Percentiles rank a stretch among this genome's conserved stretches.
Conservation (phyloP, 805 yeast genomes). For the Sugiyamaella boreocaroliniensis region DNA sequence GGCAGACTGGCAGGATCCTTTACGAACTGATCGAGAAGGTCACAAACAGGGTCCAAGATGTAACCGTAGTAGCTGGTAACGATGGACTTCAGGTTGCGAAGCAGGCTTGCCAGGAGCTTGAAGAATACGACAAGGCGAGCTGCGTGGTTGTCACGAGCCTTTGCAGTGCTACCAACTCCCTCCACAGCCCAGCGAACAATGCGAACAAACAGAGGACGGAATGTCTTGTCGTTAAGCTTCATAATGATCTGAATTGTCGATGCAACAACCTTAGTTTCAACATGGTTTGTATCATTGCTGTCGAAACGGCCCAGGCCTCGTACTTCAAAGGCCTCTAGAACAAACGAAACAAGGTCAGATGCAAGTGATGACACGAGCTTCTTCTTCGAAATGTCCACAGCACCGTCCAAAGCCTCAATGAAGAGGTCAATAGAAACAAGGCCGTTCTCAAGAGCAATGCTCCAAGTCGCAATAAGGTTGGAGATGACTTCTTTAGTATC, state of each 20-base stretch:
- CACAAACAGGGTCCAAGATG: constrained; percentile 64
- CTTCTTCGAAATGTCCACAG: constrained; percentile 63
- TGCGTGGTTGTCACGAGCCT: constrained; percentile 33
- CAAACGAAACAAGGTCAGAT: constrained; percentile 57
- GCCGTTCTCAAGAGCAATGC: constrained; percentile 26
- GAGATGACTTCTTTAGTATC: constrained; percentile 58
- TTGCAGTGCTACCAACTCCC: constrained; percentile 56
- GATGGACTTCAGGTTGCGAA: constrained; percentile 77
- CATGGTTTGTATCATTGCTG: constrained; percentile 66
- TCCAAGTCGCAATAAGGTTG: constrained; percentile 61
- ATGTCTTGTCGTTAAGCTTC: constrained; percentile 88
- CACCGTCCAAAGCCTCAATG: constrained; percentile 57
- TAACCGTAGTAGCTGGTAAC: constrained; percentile 85
- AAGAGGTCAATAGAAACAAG: constrained; percentile 55
- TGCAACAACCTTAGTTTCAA: constrained; percentile 68
- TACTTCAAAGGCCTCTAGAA: constrained; percentile 65
- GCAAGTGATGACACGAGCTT: constrained; percentile 70
- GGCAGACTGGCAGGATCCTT: constrained; percentile 35
- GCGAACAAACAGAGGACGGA: constrained; percentile 85
- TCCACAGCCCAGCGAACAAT: constrained; percentile 88
- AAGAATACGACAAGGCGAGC: constrained; percentile 69
- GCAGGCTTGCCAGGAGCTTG: constrained; percentile 77
- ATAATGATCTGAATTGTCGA: constrained; percentile 72
- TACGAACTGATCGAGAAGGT: constrained; percentile 42
- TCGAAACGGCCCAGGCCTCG: constrained; percentile 54